Conservation (phyloP, 352 stramenopile genomes). For the Phytopythium boreale region DNA sequence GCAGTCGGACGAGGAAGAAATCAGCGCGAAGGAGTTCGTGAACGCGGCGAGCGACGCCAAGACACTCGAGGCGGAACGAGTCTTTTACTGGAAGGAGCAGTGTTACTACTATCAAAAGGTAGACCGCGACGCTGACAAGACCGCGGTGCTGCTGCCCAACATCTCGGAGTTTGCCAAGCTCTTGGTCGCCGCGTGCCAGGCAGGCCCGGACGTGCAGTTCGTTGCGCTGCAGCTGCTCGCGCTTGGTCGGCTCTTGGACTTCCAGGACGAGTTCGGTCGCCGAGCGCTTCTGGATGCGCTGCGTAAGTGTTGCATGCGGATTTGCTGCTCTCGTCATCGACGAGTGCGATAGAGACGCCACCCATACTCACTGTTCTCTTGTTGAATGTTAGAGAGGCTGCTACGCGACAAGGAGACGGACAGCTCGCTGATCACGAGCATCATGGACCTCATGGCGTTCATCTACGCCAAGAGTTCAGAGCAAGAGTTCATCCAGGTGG, state of each 20-base stretch:
- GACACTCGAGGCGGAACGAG: conserved; percentile 38
- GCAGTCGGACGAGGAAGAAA: conserved; percentile 29
- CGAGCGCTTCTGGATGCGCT: conserved; percentile 61
- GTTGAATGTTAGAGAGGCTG: conserved; percentile 38
- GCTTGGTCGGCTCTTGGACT: conserved; percentile 65
- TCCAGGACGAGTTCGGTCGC: conserved; percentile 80
- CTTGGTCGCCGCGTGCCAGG: conserved; percentile 44
- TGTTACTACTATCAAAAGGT: conserved; percentile 71
- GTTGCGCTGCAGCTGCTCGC: conserved; percentile 66
- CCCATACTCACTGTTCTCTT: background rate
- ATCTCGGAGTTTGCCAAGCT: conserved; percentile 74
- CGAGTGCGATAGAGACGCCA: background rate
- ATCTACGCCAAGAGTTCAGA: conserved; percentile 68
- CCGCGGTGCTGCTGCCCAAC: conserved; percentile 48
- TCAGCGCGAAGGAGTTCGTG: conserved; percentile 48
- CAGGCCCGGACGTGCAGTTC: conserved; percentile 49
- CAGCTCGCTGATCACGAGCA: conserved; percentile 48
- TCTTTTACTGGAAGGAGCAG: conserved; percentile 83
- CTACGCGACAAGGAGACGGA: conserved; percentile 57
- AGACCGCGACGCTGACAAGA: conserved; percentile 52
- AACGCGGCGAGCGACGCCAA: conserved; percentile 29
- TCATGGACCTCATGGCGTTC: conserved; percentile 77
- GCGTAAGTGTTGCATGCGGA: conserved; percentile 29
- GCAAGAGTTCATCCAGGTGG: conserved; percentile 75
- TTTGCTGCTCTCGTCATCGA: background rate